A percentile compares a stretch with the other conserved stretches of the same genome.
These are phyloP conservation scores for Sophora flavescens DNA, from an alignment of 306 rosid species.

Conservation along the genomic window DNA sequence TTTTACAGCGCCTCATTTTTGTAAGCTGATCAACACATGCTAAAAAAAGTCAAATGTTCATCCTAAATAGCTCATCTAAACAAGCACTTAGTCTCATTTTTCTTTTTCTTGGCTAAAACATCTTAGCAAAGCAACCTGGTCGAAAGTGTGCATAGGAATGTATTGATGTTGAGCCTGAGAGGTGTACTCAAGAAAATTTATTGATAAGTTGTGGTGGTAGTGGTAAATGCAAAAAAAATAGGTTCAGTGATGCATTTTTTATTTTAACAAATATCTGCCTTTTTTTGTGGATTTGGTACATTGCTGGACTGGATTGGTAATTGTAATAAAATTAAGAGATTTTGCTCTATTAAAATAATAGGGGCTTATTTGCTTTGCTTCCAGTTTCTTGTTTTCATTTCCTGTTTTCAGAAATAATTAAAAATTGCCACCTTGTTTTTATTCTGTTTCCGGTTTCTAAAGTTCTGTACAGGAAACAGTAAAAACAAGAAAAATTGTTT, in stretches of 20 bases:
- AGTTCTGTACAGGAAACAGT: too few species aligned
- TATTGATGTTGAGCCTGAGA: not conserved
- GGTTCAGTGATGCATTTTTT: not conserved
- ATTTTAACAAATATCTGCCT: not conserved
- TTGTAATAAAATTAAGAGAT: constrained; percentile 10
- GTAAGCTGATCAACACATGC: not conserved
- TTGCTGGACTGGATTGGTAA: not conserved
- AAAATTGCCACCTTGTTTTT: too few species aligned
- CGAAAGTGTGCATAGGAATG: not conserved
- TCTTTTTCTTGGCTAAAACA: not conserved
- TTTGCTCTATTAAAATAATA: constrained; percentile 3
- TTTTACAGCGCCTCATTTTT: not conserved
- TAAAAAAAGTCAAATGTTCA: not conserved
- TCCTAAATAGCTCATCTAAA: not conserved
- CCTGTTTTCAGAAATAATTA: too few species aligned
- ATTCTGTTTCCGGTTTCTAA: too few species aligned
- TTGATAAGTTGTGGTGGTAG: not conserved
- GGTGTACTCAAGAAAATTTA: not conserved
- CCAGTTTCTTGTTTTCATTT: too few species aligned
- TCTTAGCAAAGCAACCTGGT: not conserved
- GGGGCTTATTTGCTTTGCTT: too few species aligned
- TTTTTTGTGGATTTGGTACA: not conserved
- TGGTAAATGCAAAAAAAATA: not conserved
- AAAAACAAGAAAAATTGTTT: too few species aligned
- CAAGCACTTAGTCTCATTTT: not conserved